A percentile compares a stretch with the other conserved stretches of the same genome.
Evolutionary conservation across 2,329 filamentous ascomycete species (phyloP).

Genomic region (Alternaria arborescens): DNA sequence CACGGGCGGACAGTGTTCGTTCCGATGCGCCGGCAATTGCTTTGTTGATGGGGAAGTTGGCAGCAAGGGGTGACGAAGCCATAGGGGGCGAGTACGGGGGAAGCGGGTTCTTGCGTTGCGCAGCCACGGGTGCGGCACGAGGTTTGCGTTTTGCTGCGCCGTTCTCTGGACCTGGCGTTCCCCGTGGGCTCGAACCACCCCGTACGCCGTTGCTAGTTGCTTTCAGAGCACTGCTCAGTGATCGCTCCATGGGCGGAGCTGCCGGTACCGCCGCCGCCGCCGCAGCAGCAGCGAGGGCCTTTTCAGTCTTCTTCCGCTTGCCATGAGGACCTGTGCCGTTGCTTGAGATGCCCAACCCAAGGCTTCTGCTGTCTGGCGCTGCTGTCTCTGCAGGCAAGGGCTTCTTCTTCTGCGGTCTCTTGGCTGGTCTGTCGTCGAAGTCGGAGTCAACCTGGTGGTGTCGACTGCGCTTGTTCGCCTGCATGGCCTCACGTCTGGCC

Average conservation of each 20-base stretch:
- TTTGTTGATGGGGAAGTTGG: conserved; percentile 69
- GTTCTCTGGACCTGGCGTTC: conserved; percentile 68
- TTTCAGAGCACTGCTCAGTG: conserved; percentile 66
- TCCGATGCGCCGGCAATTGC: conserved; percentile 54
- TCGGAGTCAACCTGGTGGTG: conserved; percentile 80
- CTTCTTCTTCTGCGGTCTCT: conserved; percentile 72
- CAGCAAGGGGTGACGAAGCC: conserved; percentile 78
- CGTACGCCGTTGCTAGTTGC: conserved; percentile 56
- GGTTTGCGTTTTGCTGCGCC: conserved; percentile 70
- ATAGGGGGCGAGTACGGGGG: conserved; percentile 72
- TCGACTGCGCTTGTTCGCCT: conserved; percentile 74
- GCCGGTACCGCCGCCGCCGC: conserved; percentile 16
- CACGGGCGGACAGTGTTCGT: conserved; percentile 73
- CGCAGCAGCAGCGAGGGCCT: conserved; percentile 54
- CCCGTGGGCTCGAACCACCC: conserved; percentile 67
- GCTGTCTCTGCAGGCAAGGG: conserved; percentile 59
- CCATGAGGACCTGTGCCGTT: conserved; percentile 64
- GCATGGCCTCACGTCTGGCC: conserved; percentile 80
- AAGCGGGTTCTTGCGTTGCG: conserved; percentile 75
- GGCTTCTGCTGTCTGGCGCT: conserved; percentile 50
- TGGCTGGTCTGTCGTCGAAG: conserved; percentile 72
- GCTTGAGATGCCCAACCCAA: conserved; percentile 71
- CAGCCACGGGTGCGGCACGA: conserved; percentile 71
- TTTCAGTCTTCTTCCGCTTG: conserved; percentile 86
- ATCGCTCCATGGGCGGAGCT: conserved; percentile 68